Base-by-base conservation (phyloP, 305 asterid species). In the Fraxinus velutina region DNA sequence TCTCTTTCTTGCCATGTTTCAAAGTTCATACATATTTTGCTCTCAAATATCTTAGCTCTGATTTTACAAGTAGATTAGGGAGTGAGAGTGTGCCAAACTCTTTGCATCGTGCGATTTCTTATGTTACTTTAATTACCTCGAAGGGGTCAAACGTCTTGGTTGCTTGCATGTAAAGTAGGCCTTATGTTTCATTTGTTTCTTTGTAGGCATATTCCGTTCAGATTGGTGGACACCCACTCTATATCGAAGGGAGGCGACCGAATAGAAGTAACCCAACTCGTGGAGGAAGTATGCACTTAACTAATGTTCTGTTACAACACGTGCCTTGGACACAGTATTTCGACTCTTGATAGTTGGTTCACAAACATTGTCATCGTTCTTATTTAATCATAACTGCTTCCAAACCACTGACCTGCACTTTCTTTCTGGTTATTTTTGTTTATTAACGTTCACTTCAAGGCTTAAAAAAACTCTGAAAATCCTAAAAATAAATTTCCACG, bases 171-270 rank as follows among this genome's bases (percentile, higher is more conserved):
- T 12, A 37, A 19, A 68, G 33, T 42, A 37, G 47, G 22, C 37
- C 80, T 29, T 68, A 57, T 77, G 72, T 84, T 85, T 30, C 76
- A 27, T 68, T 64, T 80, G 6, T 77, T 79, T 77, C 68, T 77
- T 89, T 70, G 82, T 81, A 96, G 99, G 99, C 98, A 81, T 89
- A 97, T 36, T 80, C 84, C 8, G 97, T 96, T 83, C 89, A 90
- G 85, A 89, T 94, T 77, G 90, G 87, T 80, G 92, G 92, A 75
- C 90, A 94, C 84, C 94, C 88, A 73, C 92, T 94, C 82, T 92
- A 91, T 87, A 89, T 93, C 77, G 98, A 94, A 92, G 98, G 97
- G 75, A 88, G 98, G 79, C 87, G 98, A 89, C 96, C 96, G 2
- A 94, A 90, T 89, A 88, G 97, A 86, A 89, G 89, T 85, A 88